Evolutionary conservation across 2,329 filamentous ascomycete species (phyloP).

Genomic region (Madurella mycetomatis): DNA sequence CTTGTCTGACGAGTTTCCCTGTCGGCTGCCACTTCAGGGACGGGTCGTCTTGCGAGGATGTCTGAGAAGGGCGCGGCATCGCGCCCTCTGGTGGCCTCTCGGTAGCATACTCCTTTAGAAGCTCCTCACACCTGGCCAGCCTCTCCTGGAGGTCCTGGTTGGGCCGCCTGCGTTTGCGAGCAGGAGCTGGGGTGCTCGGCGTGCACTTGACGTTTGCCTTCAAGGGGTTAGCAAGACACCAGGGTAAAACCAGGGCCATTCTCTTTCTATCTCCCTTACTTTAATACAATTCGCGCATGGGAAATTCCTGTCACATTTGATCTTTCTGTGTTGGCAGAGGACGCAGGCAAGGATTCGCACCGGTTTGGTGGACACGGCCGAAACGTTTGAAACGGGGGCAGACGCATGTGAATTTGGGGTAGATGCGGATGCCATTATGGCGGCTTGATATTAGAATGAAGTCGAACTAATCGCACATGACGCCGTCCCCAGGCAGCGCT

Average conservation of each 20-base stretch:
- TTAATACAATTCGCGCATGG: slow-evolving; percentile 59
- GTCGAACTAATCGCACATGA: slow-evolving; percentile 3
- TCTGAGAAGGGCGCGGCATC: slow-evolving; percentile 8
- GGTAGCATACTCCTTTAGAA: slow-evolving; percentile 54
- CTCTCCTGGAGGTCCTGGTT: slow-evolving; percentile 60
- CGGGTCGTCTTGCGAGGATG: slow-evolving; percentile 31
- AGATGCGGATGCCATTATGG: slow-evolving; percentile 13
- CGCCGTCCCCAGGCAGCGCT: slow-evolving; percentile 2
- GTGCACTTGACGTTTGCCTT: slow-evolving; percentile 57
- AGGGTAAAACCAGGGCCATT: not conserved
- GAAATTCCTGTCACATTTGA: slow-evolving; percentile 57
- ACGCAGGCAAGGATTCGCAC: slow-evolving; percentile 50
- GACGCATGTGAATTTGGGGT: slow-evolving; percentile 9
- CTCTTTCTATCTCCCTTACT: slow-evolving; percentile 34
- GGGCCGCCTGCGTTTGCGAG: slow-evolving; percentile 54
- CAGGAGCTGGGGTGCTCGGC: slow-evolving; percentile 56
- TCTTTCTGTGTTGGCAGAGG: slow-evolving; percentile 58
- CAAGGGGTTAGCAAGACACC: slow-evolving; percentile 4
- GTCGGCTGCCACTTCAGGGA: slow-evolving; percentile 39
- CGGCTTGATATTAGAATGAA: not conserved
- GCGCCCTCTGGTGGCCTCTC: slow-evolving; percentile 17
- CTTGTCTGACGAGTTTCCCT: slow-evolving; percentile 53
- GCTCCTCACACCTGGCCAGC: slow-evolving; percentile 54
- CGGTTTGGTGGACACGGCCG: slow-evolving; percentile 31
- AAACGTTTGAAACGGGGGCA: not conserved